Conservation (phyloP, 192 early-diverging fungal species). For the Backusella liffmaniae region DNA sequence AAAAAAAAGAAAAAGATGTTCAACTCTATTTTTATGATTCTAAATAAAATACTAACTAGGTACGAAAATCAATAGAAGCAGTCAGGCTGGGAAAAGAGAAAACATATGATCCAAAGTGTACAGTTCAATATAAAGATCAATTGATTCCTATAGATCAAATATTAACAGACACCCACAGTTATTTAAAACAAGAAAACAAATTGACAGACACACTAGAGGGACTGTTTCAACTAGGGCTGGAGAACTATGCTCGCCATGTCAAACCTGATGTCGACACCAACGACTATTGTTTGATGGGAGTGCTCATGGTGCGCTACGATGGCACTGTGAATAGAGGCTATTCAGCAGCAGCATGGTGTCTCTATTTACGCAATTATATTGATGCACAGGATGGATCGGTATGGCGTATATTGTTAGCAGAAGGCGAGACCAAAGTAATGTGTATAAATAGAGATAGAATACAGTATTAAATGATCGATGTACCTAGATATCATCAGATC, state of each 20-base stretch:
- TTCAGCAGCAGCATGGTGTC: neutral
- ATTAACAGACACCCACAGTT: constrained; percentile 1
- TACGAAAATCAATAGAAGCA: neutral
- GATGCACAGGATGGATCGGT: neutral
- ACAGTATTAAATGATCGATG: neutral
- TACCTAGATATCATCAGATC: constrained; percentile 9
- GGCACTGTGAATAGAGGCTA: neutral
- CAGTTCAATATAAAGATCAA: neutral
- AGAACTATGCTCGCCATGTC: neutral
- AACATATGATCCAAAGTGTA: neutral
- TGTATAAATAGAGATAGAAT: neutral
- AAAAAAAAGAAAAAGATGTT: neutral
- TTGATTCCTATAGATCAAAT: constrained; percentile 2
- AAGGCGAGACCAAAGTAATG: neutral
- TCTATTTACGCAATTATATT: constrained; percentile 11
- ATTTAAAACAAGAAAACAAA: neutral
- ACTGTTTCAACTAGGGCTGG: neutral
- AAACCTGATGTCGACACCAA: neutral
- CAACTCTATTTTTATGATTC: too few relatives aligned
- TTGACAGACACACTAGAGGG: neutral
- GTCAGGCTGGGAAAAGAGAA: neutral
- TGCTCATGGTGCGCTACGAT: constrained; percentile 15
- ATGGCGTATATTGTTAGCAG: constrained; percentile 7
- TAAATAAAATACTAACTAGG: neutral
- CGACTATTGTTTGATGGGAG: constrained; percentile 5